Evolutionary conservation across 1,139 yeast genomes (phyloP), one percentile per base, ranked within the genome.

Genomic region (Pneumocystis wakefieldiae): DNA sequence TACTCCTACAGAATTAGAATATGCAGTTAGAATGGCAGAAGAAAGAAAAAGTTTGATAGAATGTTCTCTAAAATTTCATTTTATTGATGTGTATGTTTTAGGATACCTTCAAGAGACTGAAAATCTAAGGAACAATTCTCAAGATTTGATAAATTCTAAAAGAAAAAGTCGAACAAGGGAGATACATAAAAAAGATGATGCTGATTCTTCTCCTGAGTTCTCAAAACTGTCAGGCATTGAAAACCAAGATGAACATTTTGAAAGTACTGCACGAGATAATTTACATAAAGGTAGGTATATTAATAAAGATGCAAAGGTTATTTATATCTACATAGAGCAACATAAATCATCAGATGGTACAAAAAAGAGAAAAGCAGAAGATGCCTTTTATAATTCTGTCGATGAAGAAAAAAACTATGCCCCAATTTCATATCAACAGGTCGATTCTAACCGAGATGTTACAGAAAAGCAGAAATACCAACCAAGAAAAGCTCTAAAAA

Each of bases 1-100:
- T 71, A 35, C 39, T 8, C 59, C 59, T 37, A 37, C 19, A n/a
- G 59, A 57, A 57, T 36, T 57, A 36, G 59, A 57, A 12, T 57
- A 37, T 35, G 59, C 39, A 37, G 39, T n/a, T n/a, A 57, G 24
- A 19, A 57, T 57, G 59, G 39, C 59, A 17, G 36, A 57, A 57
- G 59, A 57, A 37, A 35, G 59, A 37, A 57, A 57, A 57, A 19
- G 59, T 37, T 36, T 7, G 29, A 32, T 32, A 4, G 24, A 36
- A 57, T 17, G 17, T 7, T 55, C 17, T 17, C 3, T 55, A 36
- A 17, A 19, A 8, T 19, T 57, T 6, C 12, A 6, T n/a, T 19
- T 36, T 57, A 17, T 57, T 36, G 24, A 57, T 36, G 6, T 24
- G 8, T 12, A n/a, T 57, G 29, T 41, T 41, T 41, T 41, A 41